Base-by-base conservation (phyloP, 768 basidiomycete genomes). In the Phylloporus scabripes region DNA sequence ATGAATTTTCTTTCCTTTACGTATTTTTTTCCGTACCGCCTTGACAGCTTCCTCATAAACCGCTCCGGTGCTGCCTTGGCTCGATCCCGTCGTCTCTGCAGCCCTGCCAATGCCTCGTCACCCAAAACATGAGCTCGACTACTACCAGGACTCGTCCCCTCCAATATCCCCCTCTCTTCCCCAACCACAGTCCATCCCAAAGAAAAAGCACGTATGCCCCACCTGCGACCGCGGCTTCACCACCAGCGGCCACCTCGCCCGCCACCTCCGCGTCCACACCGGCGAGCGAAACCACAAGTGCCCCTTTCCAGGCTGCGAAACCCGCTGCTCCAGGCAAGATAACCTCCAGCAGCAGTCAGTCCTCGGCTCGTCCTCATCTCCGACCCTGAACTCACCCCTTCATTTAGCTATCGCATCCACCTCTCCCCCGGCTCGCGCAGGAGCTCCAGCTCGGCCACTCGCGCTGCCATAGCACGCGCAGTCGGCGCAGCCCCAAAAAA, bases 221-320 rank as follows among this genome's bases (percentile, higher is more conserved):
- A 81, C 78, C 5, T 94, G 92, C 68, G 75, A 82, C 3, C 79
- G 88, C 38, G 77, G 80, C 1, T 94, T 94, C 68, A 90, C 89
- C 46, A 94, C 92, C 21, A 85, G 84, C 52, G 92, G 92, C 15
- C 92, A 94, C 65, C 77, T 94, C 17, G 87, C 91, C 1, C 79
- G 92, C 41, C 92, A 94, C 62, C 77, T 85, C n/a, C 75, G 90
- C 48, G 85, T 92, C 11, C 92, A 94, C 70, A 94, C 92, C 14
- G 92, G 92, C 34, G 92, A 93, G 60, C 78, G 89, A 53, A 92
- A 93, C 69, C 89, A 93, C 72, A 87, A 83, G 51, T 95, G 92
- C 61, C 92, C 92, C 29, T 94, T 91, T 71, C 92, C 92, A n/a
- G 92, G 91, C 20, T 95, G 92, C 65, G 88, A 92, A 59, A 93